Conservation (phyloP, 2,329 filamentous ascomycete genomes). For the Tolypocladium tropicale region DNA sequence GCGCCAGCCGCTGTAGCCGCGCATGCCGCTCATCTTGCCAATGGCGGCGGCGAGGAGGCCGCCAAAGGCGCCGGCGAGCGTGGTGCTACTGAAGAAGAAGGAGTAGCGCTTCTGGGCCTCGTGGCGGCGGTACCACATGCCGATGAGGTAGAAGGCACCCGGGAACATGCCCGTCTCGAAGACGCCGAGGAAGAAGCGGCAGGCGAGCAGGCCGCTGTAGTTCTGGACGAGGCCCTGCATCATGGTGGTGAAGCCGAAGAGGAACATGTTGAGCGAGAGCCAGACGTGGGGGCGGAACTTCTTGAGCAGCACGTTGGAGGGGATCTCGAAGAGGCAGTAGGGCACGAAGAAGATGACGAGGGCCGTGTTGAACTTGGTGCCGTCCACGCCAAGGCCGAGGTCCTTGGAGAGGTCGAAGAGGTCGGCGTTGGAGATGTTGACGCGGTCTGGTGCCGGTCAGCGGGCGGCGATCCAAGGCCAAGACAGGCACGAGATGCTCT, state of each 20-base stretch:
- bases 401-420: constrained; percentile 56
- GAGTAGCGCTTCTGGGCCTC: constrained; percentile 89
- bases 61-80: constrained; percentile 73
- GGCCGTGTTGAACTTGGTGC: constrained; percentile 60
- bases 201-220: constrained; percentile 66
- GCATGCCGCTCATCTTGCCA: constrained; percentile 70
- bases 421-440: constrained; percentile 72
- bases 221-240: constrained; percentile 69
- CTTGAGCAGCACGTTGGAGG: constrained; percentile 59
- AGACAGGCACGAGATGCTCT: too few species aligned
- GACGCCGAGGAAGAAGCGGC: constrained; percentile 76
- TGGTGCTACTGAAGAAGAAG: constrained; percentile 85
- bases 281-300: constrained; percentile 50
- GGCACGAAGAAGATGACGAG: constrained; percentile 76
- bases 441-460: constrained; percentile 38
- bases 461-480: too few species aligned
- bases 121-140: constrained; percentile 80
- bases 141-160: constrained; percentile 55
- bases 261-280: constrained; percentile 75
- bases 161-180: constrained; percentile 66
- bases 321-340: constrained; percentile 63
- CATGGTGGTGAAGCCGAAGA: constrained; percentile 66
- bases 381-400: constrained; percentile 39
- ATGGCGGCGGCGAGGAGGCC: constrained; percentile 79
- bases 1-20: constrained; percentile 63